phyloP scores from a whole-genome alignment of 495 filamentous ascomycete genomes.

The Daldinia grandis region DNA sequence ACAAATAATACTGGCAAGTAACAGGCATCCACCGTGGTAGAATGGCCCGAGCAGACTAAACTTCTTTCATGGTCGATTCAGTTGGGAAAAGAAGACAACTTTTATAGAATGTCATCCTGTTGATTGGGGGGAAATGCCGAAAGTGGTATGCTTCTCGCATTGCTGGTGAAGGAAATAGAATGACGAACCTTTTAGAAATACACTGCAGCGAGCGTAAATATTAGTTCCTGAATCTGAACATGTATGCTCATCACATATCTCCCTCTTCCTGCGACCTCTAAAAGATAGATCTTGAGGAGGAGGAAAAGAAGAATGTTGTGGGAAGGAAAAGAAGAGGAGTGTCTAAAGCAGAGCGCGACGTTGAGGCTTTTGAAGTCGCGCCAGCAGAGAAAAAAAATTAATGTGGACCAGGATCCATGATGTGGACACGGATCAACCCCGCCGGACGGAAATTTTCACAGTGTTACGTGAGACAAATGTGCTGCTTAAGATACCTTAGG shows the following conservation, averaged over 20 bases:
- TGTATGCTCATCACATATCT: neutral
- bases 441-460: neutral
- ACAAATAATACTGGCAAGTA: slow-evolving; percentile 99
- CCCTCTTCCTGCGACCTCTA: too few relatives aligned
- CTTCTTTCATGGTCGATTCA: slow-evolving; percentile 94
- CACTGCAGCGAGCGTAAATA: neutral
- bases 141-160: slow-evolving; percentile 10
- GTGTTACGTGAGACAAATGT: neutral
- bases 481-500: neutral
- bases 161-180: neutral
- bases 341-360: neutral
- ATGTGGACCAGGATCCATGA: slow-evolving; percentile 10
- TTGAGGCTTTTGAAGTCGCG: slow-evolving; percentile 37
- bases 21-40: slow-evolving; percentile 75
- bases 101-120: slow-evolving; percentile 82
- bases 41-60: slow-evolving; percentile 70
- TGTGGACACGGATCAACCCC: slow-evolving; percentile 27
- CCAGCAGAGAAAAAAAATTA: slow-evolving; percentile 41
- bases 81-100: slow-evolving; percentile 91
- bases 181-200: slow-evolving; percentile 20
- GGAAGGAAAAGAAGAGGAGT: slow-evolving; percentile 32
- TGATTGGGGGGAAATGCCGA: slow-evolving; percentile 41
- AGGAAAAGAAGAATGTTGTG: slow-evolving; percentile 9
- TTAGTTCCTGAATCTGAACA: neutral
- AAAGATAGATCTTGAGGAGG: neutral